Conservation (phyloP, 2,329 filamentous ascomycete genomes). For the Ophiobolus disseminans region DNA sequence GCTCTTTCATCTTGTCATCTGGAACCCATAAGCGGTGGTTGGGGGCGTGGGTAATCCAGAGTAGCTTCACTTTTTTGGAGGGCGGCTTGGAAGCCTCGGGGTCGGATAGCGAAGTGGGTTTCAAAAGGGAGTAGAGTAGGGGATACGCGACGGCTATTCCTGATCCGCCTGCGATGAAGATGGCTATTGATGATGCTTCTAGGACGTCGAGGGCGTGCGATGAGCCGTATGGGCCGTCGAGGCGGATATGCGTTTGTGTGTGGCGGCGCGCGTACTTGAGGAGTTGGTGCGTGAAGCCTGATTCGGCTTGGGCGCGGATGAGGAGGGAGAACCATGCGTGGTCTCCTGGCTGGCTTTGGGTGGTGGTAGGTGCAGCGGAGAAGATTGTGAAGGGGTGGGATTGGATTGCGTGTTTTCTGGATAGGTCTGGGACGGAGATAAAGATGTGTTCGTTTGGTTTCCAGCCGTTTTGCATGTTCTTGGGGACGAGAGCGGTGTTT, state of each 20-base stretch:
- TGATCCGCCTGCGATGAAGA: constrained; percentile 69
- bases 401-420: constrained; percentile 61
- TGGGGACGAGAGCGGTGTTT: constrained; percentile 23
- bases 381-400: constrained; percentile 73
- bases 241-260: constrained; percentile 54
- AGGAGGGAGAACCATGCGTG: constrained; percentile 65
- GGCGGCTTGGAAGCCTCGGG: constrained; percentile 13
- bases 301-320: constrained; percentile 61
- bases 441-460: constrained; percentile 69
- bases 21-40: constrained; percentile 64
- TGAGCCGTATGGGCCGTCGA: constrained; percentile 73
- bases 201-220: constrained; percentile 63
- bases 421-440: constrained; percentile 64
- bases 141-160: constrained; percentile 71
- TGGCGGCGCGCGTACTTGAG: constrained; percentile 59
- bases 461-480: constrained; percentile 62
- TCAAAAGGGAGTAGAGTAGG: constrained; percentile 61
- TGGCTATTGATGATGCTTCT: constrained; percentile 56
- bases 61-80: constrained; percentile 54
- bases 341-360: constrained; percentile 21
- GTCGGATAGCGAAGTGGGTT: constrained; percentile 24
- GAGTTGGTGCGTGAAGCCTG: constrained; percentile 65
- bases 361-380: constrained; percentile 62
- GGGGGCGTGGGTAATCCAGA: constrained; percentile 66
- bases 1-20: constrained; percentile 56